phyloP scores from a whole-genome alignment of 164 flowering plant species.

The Malania oleifera region DNA sequence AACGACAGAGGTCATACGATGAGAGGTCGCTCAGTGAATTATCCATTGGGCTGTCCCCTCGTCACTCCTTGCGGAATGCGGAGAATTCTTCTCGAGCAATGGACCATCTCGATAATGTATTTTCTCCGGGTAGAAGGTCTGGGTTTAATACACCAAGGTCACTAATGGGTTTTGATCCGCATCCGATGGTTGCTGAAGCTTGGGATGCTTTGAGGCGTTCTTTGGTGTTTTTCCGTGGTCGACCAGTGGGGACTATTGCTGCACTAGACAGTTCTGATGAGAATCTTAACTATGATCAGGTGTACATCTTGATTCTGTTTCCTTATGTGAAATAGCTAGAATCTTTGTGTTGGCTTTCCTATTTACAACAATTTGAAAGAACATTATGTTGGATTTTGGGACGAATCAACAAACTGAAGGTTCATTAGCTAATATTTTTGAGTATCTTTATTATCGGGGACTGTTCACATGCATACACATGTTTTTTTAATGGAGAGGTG shows the following conservation, averaged over 20 bases:
- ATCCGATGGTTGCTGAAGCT: constrained; percentile 3
- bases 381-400: no score
- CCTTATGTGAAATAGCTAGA: no score
- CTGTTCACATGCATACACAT: no score
- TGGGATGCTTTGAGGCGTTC: constrained; percentile 5
- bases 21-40: constrained; percentile 52
- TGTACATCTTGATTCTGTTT: background rate
- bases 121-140: constrained; percentile 18
- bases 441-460: no score
- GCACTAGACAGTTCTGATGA: constrained; percentile 6
- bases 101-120: constrained; percentile 19
- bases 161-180: background rate
- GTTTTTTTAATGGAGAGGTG: no score
- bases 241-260: constrained; percentile 5
- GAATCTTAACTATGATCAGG: constrained; percentile 7
- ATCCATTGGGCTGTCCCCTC: constrained; percentile 36
- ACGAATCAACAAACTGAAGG: no score
- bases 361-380: no score
- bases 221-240: constrained; percentile 4
- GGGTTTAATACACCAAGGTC: constrained; percentile 6
- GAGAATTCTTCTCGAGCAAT: constrained; percentile 25
- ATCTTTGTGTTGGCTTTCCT: no score
- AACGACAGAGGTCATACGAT: constrained; percentile 57
- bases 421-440: no score
- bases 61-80: constrained; percentile 16